Evolutionary conservation across 2,329 filamentous ascomycete species (phyloP).

Genomic region (Microdochium nivale): DNA sequence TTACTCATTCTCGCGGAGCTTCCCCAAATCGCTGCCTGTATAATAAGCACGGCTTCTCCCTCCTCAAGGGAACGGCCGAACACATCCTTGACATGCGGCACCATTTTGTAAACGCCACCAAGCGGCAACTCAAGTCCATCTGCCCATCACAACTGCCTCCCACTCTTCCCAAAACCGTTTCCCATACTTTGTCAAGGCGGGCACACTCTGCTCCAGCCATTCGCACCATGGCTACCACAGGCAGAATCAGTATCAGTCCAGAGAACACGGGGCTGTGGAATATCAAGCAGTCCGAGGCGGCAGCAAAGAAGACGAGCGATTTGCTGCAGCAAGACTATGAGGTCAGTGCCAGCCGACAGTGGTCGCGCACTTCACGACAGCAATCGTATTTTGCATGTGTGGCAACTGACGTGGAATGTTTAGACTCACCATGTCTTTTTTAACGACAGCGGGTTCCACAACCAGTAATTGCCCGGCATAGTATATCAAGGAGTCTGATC

Average conservation of each 20-base stretch:
- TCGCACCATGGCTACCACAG: slow-evolving; percentile 34
- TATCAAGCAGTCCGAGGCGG: slow-evolving; percentile 41
- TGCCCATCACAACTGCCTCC: no score
- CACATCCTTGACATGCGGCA: no score
- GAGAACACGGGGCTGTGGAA: slow-evolving; percentile 42
- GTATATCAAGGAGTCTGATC: background rate
- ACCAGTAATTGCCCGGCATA: slow-evolving; percentile 50
- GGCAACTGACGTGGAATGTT: background rate
- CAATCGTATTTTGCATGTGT: slow-evolving; percentile 1
- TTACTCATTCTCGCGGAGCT: no score
- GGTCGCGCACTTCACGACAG: background rate
- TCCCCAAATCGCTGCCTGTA: no score
- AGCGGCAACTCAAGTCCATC: no score
- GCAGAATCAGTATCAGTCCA: slow-evolving; percentile 36
- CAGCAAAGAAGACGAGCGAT: slow-evolving; percentile 54
- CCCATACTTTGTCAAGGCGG: background rate
- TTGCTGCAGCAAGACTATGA: slow-evolving; percentile 71
- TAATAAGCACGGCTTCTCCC: no score
- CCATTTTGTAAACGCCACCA: no score
- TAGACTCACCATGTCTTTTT: slow-evolving; percentile 70
- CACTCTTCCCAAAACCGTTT: background rate
- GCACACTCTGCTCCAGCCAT: background rate
- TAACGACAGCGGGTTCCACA: slow-evolving; percentile 67
- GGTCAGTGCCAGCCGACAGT: slow-evolving; percentile 18
- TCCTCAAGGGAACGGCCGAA: no score